Percentiles rank a stretch among this genome's conserved stretches.
Conservation (phyloP, 768 basidiomycete species). For the Psilocybe azurescens region DNA sequence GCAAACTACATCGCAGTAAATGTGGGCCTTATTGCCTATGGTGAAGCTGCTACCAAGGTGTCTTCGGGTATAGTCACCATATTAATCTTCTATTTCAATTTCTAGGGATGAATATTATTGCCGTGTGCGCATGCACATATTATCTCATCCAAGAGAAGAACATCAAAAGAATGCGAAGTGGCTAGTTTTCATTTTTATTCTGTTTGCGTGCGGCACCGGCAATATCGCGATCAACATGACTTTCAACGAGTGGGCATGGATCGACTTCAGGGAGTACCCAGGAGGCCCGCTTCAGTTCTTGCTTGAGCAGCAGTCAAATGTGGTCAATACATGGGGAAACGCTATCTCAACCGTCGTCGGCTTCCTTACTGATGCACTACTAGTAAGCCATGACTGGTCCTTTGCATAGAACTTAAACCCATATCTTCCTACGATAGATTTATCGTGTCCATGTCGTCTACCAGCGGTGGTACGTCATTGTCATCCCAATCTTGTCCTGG, state of each 20-base stretch:
- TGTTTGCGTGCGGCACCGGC: conserved; percentile 17
- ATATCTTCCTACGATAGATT: conserved; percentile 11
- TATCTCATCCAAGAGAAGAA: conserved; percentile 6
- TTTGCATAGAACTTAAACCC: too few relatives aligned
- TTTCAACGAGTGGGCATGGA: conserved; percentile 8
- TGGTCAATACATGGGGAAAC: conserved; percentile 10
- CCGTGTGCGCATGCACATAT: conserved; percentile 10
- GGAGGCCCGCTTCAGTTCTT: conserved; percentile 19
- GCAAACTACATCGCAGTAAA: conserved; percentile 13
- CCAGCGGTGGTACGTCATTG: conserved; percentile 16
- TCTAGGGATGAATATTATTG: background rate
- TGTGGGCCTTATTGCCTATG: conserved; percentile 13
- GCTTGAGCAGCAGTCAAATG: conserved; percentile 11
- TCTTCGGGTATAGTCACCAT: too few relatives aligned
- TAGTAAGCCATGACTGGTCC: conserved; percentile 11
- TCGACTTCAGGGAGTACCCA: conserved; percentile 17
- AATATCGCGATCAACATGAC: conserved; percentile 18
- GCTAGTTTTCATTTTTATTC: conserved; percentile 10
- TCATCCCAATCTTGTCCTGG: conserved; percentile 19
- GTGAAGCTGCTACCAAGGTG: background rate
- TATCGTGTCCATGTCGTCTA: conserved; percentile 29
- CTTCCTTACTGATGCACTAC: conserved; percentile 15
- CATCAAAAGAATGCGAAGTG: background rate
- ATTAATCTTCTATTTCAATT: background rate
- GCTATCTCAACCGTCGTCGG: conserved; percentile 12